These are phyloP conservation scores for Pyrenula massariospora DNA, from an alignment of 495 filamentous ascomycete genomes.

Conservation along the genomic window DNA sequence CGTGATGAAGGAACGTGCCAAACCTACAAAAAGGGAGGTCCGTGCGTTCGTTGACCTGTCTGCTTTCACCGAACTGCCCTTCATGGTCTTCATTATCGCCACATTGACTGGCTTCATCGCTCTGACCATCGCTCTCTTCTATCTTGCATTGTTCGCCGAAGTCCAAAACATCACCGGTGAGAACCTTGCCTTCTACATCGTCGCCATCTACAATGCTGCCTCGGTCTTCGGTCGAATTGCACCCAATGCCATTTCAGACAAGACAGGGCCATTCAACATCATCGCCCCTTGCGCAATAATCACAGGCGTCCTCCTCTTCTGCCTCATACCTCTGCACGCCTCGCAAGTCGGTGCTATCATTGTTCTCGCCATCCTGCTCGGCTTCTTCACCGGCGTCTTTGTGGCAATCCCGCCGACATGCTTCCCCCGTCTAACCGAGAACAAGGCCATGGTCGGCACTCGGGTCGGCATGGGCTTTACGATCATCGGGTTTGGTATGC, in stretches of 20 bases:
- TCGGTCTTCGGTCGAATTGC: slow-evolving; percentile 26
- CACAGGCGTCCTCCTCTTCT: slow-evolving; percentile 16
- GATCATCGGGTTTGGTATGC: slow-evolving; percentile 12
- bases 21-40: slow-evolving; percentile 2
- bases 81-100: slow-evolving; percentile 16
- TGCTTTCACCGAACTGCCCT: slow-evolving; percentile 21
- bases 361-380: slow-evolving; percentile 21
- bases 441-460: slow-evolving; percentile 17
- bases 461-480: slow-evolving; percentile 22
- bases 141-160: slow-evolving; percentile 13
- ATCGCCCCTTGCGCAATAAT: slow-evolving; percentile 16
- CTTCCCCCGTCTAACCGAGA: slow-evolving; percentile 8
- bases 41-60: slow-evolving; percentile 15
- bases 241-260: slow-evolving; percentile 23
- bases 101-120: slow-evolving; percentile 16
- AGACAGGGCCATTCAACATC: slow-evolving; percentile 23
- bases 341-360: slow-evolving; percentile 18
- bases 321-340: slow-evolving; percentile 22
- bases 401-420: slow-evolving; percentile 20
- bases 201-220: slow-evolving; percentile 28
- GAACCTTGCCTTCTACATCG: slow-evolving; percentile 22
- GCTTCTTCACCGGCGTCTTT: slow-evolving; percentile 23
- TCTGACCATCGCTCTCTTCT: slow-evolving; percentile 22
- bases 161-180: slow-evolving; percentile 1
- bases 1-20: slow-evolving; percentile 27